Conservation (phyloP, 768 basidiomycete genomes). For the Astraeus odoratus region DNA sequence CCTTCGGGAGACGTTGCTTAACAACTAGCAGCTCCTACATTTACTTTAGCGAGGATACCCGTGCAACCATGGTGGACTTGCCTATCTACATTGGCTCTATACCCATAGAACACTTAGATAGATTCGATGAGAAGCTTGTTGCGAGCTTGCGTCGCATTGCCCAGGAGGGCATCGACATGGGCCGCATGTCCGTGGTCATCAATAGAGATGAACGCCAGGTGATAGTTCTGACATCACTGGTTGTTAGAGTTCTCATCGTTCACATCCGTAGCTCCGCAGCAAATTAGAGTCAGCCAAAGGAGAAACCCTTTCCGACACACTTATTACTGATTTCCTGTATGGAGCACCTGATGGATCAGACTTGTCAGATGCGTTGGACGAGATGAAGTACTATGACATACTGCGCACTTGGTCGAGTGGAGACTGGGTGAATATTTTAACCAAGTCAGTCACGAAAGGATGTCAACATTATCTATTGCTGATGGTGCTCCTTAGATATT, state of each 20-base stretch:
- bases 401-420: constrained; percentile 66
- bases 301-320: constrained; percentile 65
- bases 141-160: constrained; percentile 64
- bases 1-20: constrained; percentile 9
- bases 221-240: constrained; percentile 2
- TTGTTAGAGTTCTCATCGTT: constrained; percentile 1
- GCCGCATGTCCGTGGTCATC: constrained; percentile 81
- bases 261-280: constrained; percentile 64
- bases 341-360: constrained; percentile 79
- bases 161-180: constrained; percentile 79
- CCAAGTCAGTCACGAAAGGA: constrained; percentile 45
- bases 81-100: constrained; percentile 79
- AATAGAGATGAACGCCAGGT: constrained; percentile 86
- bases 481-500: constrained; percentile 50
- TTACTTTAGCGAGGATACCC: constrained; percentile 71
- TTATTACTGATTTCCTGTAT: constrained; percentile 84
- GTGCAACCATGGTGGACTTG: constrained; percentile 67
- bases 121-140: constrained; percentile 62
- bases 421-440: constrained; percentile 73
- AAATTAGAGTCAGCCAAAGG: constrained; percentile 78
- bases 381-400: constrained; percentile 62
- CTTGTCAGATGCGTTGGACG: constrained; percentile 64
- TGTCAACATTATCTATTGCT: constrained; percentile 6
- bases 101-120: constrained; percentile 71
- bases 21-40: constrained; percentile 61